These are phyloP conservation scores for Pleurotus djamor DNA, from an alignment of 768 basidiomycete genomes.

Conservation along the genomic window DNA sequence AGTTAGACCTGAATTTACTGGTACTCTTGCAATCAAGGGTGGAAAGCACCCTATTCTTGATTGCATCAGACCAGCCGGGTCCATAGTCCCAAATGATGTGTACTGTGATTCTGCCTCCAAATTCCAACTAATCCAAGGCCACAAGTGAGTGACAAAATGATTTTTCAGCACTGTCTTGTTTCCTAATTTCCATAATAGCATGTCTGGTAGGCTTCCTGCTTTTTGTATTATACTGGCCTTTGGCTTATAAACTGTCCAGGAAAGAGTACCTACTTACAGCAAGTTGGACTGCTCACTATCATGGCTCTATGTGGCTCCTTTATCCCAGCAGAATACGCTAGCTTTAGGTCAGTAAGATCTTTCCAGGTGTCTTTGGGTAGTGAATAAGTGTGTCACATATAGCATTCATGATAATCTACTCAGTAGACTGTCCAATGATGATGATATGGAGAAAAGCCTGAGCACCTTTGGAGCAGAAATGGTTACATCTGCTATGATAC, in stretches of 20 bases:
- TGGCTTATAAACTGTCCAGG: slow-evolving; percentile 33
- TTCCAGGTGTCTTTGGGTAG: not conserved
- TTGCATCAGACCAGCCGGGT: slow-evolving; percentile 61
- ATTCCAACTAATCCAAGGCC: slow-evolving; percentile 92
- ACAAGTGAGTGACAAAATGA: slow-evolving; percentile 63
- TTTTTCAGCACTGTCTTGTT: too few relatives aligned
- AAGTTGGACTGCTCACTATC: slow-evolving; percentile 77
- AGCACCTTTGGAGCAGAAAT: slow-evolving; percentile 98
- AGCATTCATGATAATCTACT: slow-evolving; percentile 85
- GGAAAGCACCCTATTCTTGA: slow-evolving; percentile 91
- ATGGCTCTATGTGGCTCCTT: slow-evolving; percentile 92
- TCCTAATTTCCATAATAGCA: too few relatives aligned
- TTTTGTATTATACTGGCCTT: not conserved
- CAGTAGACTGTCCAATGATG: slow-evolving; percentile 90
- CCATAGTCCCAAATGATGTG: slow-evolving; percentile 85
- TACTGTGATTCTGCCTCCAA: slow-evolving; percentile 82
- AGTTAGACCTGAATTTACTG: slow-evolving; percentile 93
- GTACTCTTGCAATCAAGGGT: slow-evolving; percentile 83
- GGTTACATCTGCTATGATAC: slow-evolving; percentile 88
- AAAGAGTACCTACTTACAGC: slow-evolving; percentile 92
- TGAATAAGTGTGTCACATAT: not conserved
- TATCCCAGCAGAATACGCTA: slow-evolving; percentile 92
- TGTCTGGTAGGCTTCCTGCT: slow-evolving; percentile 33
- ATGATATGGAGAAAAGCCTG: slow-evolving; percentile 83
- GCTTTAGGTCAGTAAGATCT: slow-evolving; percentile 56